phyloP scores from a whole-genome alignment of 352 stramenopile species.

The Phytophthora capsici region DNA sequence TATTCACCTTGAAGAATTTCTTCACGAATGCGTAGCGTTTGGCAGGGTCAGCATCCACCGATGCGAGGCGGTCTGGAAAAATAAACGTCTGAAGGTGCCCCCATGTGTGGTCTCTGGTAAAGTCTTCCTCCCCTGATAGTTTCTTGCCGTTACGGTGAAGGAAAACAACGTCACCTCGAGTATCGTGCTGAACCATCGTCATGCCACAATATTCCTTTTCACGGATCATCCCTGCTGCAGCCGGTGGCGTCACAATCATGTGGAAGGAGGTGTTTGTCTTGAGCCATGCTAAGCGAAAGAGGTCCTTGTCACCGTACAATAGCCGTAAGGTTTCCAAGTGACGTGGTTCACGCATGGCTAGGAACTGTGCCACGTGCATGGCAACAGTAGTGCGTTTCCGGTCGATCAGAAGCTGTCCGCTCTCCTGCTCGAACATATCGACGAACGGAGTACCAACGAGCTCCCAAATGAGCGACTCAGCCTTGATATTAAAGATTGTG shows the following conservation, averaged over 20 bases:
- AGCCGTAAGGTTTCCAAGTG: conserved; percentile 43
- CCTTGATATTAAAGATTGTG: conserved; percentile 75
- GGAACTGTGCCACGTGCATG: conserved; percentile 44
- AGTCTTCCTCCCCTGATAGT: conserved; percentile 33
- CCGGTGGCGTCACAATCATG: conserved; percentile 51
- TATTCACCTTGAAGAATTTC: conserved; percentile 27
- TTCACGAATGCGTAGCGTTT: conserved; percentile 32
- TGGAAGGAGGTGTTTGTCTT: conserved; percentile 54
- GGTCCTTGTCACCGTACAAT: conserved; percentile 62
- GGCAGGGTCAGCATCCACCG: conserved; percentile 19
- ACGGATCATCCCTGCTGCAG: conserved; percentile 41
- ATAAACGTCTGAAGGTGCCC: conserved; percentile 36
- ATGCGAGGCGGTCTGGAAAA: conserved; percentile 23
- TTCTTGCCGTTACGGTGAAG: conserved; percentile 62
- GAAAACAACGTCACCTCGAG: conserved; percentile 45
- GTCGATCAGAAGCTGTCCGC: conserved; percentile 75
- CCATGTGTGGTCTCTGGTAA: conserved; percentile 35
- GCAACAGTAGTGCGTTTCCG: conserved; percentile 25
- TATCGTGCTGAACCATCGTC: conserved; percentile 46
- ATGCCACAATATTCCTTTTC: conserved; percentile 50
- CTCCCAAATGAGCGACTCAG: conserved; percentile 58
- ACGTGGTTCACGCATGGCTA: conserved; percentile 39
- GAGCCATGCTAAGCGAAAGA: conserved; percentile 66
- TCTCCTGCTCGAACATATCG: conserved; percentile 88
- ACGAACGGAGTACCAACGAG: conserved; percentile 78